Evolutionary conservation across 2,329 filamentous ascomycete species (phyloP).

Genomic region (Cytospora mali): DNA sequence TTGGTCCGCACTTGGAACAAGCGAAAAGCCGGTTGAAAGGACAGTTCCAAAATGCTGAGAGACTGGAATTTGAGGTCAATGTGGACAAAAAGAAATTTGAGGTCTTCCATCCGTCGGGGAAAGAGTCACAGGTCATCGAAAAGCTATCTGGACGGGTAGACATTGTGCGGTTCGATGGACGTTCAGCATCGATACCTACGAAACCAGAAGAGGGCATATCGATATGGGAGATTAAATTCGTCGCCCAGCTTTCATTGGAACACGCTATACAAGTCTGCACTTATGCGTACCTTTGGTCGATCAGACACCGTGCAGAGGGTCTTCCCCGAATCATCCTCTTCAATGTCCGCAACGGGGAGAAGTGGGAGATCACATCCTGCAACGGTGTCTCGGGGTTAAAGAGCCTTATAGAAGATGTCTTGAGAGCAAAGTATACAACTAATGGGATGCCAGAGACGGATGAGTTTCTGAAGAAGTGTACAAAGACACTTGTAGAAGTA

Average conservation of each 20-base stretch:
- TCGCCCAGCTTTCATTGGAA: slow-evolving; percentile 23
- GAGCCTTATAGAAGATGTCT: slow-evolving; percentile 21
- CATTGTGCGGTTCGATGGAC: slow-evolving; percentile 1
- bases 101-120: background rate
- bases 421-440: slow-evolving; percentile 24
- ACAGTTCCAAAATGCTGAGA: slow-evolving; percentile 25
- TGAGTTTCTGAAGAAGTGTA: background rate
- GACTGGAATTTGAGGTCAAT: slow-evolving; percentile 20
- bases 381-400: background rate
- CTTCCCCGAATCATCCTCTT: slow-evolving; percentile 28
- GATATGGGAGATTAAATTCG: slow-evolving; percentile 32
- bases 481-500: background rate
- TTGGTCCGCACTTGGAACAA: slow-evolving; percentile 14
- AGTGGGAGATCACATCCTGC: slow-evolving; percentile 22
- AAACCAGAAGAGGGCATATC: slow-evolving; percentile 1
- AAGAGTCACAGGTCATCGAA: background rate
- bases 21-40: slow-evolving; percentile 18
- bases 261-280: slow-evolving; percentile 27
- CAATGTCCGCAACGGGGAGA: slow-evolving; percentile 29
- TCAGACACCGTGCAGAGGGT: background rate
- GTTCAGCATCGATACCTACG: background rate
- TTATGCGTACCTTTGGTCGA: slow-evolving; percentile 27
- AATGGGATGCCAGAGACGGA: background rate
- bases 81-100: slow-evolving; percentile 2
- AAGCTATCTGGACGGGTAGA: background rate